Conservation (phyloP, 176 grass and related monocot genomes). For the Eleusine coracana region DNA sequence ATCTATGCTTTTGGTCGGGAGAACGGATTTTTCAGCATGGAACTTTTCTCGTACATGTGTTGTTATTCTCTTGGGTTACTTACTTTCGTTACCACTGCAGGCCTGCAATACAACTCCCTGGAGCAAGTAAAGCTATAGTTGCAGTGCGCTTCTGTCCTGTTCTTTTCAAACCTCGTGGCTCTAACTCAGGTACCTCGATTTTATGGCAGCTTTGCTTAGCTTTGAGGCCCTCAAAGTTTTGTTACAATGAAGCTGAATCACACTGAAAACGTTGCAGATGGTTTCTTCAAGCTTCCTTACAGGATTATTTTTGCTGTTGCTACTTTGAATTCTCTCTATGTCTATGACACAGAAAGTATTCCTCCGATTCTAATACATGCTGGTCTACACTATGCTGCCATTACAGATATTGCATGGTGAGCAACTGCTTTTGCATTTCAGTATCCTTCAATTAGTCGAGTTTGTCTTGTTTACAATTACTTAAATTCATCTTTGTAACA, state of each 20-base stretch:
- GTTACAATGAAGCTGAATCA: constrained; percentile 28
- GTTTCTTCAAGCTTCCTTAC: constrained; percentile 93
- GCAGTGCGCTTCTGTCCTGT: constrained; percentile 88
- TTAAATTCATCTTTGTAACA: not conserved
- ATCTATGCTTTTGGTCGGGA: not conserved
- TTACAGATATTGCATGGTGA: constrained; percentile 97
- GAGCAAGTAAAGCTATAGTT: constrained; percentile 87
- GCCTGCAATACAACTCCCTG: constrained; percentile 84
- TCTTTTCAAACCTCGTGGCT: constrained; percentile 66
- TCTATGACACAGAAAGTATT: constrained; percentile 90
- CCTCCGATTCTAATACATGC: constrained; percentile 77
- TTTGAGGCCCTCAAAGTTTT: constrained; percentile 26
- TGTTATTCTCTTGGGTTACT: constrained; percentile 20
- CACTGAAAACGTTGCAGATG: constrained; percentile 51
- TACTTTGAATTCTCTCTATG: constrained; percentile 88
- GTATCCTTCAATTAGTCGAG: not conserved
- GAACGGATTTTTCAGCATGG: constrained; percentile 2
- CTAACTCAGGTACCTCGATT: constrained; percentile 63
- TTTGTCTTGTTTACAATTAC: constrained; percentile 7
- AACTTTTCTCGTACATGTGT: constrained; percentile 9
- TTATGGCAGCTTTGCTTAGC: constrained; percentile 20
- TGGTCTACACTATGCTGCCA: constrained; percentile 97
- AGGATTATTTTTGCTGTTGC: constrained; percentile 84
- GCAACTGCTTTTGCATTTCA: constrained; percentile 25
- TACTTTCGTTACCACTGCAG: constrained; percentile 51